phyloP scores from a whole-genome alignment of 148 eudicot species.

The Fallopia convolvulus region DNA sequence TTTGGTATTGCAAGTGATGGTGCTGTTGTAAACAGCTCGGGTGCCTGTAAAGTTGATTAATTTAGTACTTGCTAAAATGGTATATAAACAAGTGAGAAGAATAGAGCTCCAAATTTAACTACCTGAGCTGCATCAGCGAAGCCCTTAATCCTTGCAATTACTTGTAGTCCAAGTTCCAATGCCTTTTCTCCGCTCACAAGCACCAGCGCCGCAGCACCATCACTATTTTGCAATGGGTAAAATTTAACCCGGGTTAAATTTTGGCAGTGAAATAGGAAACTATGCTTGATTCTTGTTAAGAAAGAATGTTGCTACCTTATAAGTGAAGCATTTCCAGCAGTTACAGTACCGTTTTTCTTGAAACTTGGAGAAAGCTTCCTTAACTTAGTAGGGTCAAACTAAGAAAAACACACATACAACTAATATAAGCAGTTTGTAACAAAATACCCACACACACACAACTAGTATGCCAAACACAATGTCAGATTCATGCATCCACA shows the following conservation, averaged over 20 bases:
- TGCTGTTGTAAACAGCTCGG: conserved; percentile 89
- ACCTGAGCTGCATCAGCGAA: conserved; percentile 98
- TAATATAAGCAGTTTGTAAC: neutral
- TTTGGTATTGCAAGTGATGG: conserved; percentile 97
- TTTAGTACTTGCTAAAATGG: neutral
- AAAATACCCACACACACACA: neutral
- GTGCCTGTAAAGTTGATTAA: conserved; percentile 52
- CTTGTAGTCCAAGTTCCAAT: conserved; percentile 61
- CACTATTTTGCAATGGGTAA: conserved; percentile 37
- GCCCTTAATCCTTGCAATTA: conserved; percentile 76
- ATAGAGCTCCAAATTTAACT: neutral
- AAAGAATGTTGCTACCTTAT: conserved; percentile 52
- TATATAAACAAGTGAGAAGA: neutral
- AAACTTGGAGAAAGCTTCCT: conserved; percentile 88
- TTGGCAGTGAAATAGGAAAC: neutral
- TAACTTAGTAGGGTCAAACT: conserved; percentile 81
- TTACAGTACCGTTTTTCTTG: conserved; percentile 78
- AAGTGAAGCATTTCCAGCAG: conserved; percentile 94
- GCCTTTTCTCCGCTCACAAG: conserved; percentile 89
- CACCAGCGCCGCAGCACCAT: conserved; percentile 95
- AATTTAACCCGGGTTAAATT: neutral
- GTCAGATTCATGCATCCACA: conserved; percentile 14
- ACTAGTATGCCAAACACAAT: neutral
- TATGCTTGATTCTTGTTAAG: neutral
- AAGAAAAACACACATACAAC: neutral